Evolutionary conservation across 257 asterid genomes (phyloP).

Genomic region (Primulina tabacum): DNA sequence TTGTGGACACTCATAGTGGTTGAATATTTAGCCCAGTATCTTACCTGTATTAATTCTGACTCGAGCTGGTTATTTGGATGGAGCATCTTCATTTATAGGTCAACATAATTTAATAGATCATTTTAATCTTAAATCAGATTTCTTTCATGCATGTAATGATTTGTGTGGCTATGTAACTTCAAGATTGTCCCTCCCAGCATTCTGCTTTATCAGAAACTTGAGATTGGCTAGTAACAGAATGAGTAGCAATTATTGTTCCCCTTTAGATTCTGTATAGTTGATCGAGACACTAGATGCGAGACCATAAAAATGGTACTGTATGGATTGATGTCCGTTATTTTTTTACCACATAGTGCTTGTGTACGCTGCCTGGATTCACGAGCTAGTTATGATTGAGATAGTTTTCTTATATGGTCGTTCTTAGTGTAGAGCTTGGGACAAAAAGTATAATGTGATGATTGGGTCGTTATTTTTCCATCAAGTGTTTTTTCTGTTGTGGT

Average conservation of each 20-base stretch:
- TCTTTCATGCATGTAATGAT: slow-evolving; percentile 1
- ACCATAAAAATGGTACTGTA: neutral
- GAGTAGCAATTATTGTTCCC: slow-evolving; percentile 5
- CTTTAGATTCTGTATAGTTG: slow-evolving; percentile 1
- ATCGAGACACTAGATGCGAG: neutral
- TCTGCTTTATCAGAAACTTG: slow-evolving; percentile 23
- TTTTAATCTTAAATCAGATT: slow-evolving; percentile 7
- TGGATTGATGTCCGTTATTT: neutral
- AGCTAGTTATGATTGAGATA: neutral
- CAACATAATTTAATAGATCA: neutral
- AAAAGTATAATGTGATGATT: neutral
- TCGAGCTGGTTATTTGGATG: slow-evolving; percentile 17
- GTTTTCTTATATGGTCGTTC: neutral
- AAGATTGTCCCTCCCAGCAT: slow-evolving; percentile 17
- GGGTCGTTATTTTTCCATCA: too few relatives aligned
- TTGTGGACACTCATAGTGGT: slow-evolving; percentile 15
- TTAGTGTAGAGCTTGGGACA: too few relatives aligned
- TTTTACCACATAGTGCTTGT: neutral
- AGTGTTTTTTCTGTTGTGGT: neutral
- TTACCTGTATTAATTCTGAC: slow-evolving; percentile 1
- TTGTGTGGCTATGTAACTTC: slow-evolving; percentile 1
- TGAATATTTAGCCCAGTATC: neutral
- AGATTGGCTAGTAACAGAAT: slow-evolving; percentile 22
- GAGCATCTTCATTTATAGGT: slow-evolving; percentile 1
- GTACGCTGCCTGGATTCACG: neutral